Base-by-base conservation (phyloP, 768 basidiomycete genomes). In the Rhodotorula diobovata region DNA sequence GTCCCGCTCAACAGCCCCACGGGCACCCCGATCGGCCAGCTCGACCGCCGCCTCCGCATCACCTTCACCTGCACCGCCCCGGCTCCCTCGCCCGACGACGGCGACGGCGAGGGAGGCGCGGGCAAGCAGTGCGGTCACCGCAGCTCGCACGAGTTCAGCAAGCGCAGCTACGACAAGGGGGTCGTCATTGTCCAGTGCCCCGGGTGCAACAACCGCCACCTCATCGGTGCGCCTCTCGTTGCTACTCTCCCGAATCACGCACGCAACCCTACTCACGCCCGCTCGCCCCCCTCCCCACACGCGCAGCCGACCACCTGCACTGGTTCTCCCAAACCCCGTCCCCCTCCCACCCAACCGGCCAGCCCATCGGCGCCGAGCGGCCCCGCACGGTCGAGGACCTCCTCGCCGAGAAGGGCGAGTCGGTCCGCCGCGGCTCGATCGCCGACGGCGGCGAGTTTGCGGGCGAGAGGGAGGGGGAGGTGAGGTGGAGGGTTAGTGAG, bases 161-260 rank as follows among this genome's bases (percentile, higher is more conserved):
- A 87, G 78, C 85, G 87, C 56, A 86, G 91, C 30, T 99, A 99
- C 80, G 85, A 89, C 79, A 85, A 84, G 56, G 95, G 95, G 0
- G 87, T 97, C 62, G 94, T 98, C 6, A 83, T 99, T 37, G 86
- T 96, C 2, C 86, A 93, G 79, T 99, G 95, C 81, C 93, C 94
- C 3, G 85, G 85, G 23, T 99, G 95, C 79, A 87, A 89, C 76
- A 91, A 90, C 77, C 83, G 94, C 90, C 92, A 78, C 63, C 87
- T 81, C 41, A 68, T 70, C 34, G 54, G 64, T 66, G 9, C 21
- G 41, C 54, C 66, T 61, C 25, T 50, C 30, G 9, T 8, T 55
- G 20, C 9, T 28, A 18, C 53, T 37, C 6, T 25, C 7, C n/a
- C 15, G 39, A 5, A 37, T 10, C 21, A 23, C 37, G 55, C 14